Evolutionary conservation across 1,139 yeast species (phyloP).

Genomic region (Debaryomycetaceae sp.): DNA sequence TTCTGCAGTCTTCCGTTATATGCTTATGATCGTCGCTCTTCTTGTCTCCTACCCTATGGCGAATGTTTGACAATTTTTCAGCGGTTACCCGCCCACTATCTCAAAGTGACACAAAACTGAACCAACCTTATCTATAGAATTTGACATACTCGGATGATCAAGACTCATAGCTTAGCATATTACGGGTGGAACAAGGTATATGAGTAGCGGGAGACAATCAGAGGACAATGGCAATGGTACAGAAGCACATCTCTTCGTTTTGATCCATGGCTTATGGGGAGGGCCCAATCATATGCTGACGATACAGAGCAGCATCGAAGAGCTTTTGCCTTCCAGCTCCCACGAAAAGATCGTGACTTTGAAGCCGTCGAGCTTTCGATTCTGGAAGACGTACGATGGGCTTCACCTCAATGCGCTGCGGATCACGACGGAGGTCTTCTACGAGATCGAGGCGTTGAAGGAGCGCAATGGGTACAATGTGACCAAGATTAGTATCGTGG

Average conservation of each 20-base stretch:
- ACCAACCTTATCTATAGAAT: background rate
- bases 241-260: constrained; percentile 62
- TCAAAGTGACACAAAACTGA: background rate
- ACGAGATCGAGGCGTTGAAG: constrained; percentile 50
- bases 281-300: constrained; percentile 69
- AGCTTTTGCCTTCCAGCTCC: constrained; percentile 28
- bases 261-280: constrained; percentile 92
- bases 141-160: background rate
- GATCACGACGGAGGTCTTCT: constrained; percentile 59
- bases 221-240: constrained; percentile 1
- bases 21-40: background rate
- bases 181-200: background rate
- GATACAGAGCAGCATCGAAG: constrained; percentile 50
- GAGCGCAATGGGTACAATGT: constrained; percentile 34
- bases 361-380: constrained; percentile 67
- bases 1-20: background rate
- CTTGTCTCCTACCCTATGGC: background rate
- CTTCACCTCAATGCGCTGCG: constrained; percentile 67
- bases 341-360: constrained; percentile 50
- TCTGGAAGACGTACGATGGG: constrained; percentile 85
- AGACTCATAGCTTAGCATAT: background rate
- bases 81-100: constrained; percentile 1
- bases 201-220: background rate
- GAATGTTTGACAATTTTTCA: constrained; percentile 1
- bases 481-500: constrained; percentile 38